These are phyloP conservation scores for Cryptococcus depauperatus DNA, from an alignment of 1,284 basidiomycete species.

Conservation along the genomic window DNA sequence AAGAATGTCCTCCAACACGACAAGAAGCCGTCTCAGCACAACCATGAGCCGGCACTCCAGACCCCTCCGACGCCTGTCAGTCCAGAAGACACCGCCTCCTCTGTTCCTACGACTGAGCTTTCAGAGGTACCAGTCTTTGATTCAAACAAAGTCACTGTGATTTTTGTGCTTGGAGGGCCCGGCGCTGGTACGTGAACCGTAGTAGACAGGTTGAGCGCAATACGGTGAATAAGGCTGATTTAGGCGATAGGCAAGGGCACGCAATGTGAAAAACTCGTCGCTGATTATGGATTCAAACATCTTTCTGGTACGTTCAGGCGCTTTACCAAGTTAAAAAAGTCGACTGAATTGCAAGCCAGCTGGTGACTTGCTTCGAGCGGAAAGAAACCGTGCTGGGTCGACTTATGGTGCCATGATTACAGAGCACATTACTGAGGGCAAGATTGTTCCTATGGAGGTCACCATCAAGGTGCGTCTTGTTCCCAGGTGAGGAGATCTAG, in stretches of 20 bases:
- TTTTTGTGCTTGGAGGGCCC: slow-evolving; percentile 95
- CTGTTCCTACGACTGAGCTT: slow-evolving; percentile 8
- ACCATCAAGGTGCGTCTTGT: slow-evolving; percentile 68
- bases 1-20: slow-evolving; percentile 45
- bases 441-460: slow-evolving; percentile 93
- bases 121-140: slow-evolving; percentile 55
- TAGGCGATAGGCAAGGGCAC: slow-evolving; percentile 78
- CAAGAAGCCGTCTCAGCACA: slow-evolving; percentile 2
- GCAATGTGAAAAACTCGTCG: slow-evolving; percentile 80
- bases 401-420: slow-evolving; percentile 80
- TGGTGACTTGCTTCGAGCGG: slow-evolving; percentile 90
- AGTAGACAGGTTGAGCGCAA: neutral
- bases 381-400: slow-evolving; percentile 81
- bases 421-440: slow-evolving; percentile 83
- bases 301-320: slow-evolving; percentile 62
- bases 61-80: slow-evolving; percentile 7
- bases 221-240: slow-evolving; percentile 3
- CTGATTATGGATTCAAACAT: slow-evolving; percentile 85
- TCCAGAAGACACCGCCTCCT: slow-evolving; percentile 1
- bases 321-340: neutral
- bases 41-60: slow-evolving; percentile 1
- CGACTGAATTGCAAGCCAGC: no score
- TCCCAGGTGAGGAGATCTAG: neutral
- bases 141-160: slow-evolving; percentile 66
- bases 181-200: slow-evolving; percentile 62